phyloP scores from a whole-genome alignment of 805 yeast species.

The Tetrapisispora arboricola region DNA sequence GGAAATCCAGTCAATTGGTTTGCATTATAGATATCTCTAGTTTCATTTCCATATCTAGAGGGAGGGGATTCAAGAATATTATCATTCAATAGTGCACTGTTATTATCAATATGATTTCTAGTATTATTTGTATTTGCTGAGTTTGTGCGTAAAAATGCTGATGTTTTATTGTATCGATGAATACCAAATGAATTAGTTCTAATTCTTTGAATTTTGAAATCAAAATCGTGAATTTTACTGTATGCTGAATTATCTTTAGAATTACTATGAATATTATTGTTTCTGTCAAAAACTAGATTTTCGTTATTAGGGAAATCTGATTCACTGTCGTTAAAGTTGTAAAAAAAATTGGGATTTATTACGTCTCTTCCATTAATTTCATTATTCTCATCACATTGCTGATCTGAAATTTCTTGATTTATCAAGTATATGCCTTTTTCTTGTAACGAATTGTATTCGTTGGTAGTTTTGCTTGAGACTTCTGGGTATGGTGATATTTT shows the following conservation, averaged over 20 bases:
- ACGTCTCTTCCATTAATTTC: background rate
- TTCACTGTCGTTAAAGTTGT: background rate
- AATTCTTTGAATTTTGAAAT: background rate
- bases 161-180: no score
- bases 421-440: constrained; percentile 3
- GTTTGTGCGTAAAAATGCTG: background rate
- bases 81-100: background rate
- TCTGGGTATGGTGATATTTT: constrained; percentile 25
- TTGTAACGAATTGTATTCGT: constrained; percentile 7
- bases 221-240: background rate
- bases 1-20: constrained; percentile 2
- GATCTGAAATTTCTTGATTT: background rate
- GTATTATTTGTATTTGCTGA: no score
- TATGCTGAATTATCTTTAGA: background rate
- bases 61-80: background rate
- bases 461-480: constrained; percentile 13
- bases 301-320: background rate
- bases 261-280: background rate
- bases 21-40: background rate
- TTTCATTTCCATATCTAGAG: background rate
- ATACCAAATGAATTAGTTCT: background rate
- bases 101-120: no score
- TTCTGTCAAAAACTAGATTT: background rate
- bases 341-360: background rate
- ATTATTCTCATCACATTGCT: background rate